phyloP scores from a whole-genome alignment of 2,329 filamentous ascomycete species.

The Botrytis byssoidea region DNA sequence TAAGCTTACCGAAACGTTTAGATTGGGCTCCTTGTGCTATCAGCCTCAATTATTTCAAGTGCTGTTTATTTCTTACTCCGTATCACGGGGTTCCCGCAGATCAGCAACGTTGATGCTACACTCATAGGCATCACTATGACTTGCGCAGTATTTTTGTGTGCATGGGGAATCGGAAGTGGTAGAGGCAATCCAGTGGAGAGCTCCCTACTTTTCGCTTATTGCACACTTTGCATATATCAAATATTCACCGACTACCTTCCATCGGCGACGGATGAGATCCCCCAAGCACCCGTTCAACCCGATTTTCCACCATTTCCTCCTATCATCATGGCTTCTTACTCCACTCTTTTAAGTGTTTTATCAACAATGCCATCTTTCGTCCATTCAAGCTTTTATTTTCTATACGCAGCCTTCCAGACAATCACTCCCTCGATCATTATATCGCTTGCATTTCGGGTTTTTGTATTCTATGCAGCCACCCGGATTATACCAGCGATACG shows the following conservation, averaged over 20 bases:
- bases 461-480: slow-evolving; percentile 93
- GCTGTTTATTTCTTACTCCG: slow-evolving; percentile 96
- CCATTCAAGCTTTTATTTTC: slow-evolving; percentile 78
- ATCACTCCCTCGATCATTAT: slow-evolving; percentile 96
- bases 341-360: slow-evolving; percentile 80
- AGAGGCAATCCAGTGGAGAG: slow-evolving; percentile 94
- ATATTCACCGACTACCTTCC: slow-evolving; percentile 98
- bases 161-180: slow-evolving; percentile 90
- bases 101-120: slow-evolving; percentile 87
- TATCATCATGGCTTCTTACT: slow-evolving; percentile 98
- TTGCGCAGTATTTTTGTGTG: slow-evolving; percentile 86
- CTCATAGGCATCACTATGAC: slow-evolving; percentile 92
- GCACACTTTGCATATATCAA: slow-evolving; percentile 98
- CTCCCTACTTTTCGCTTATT: slow-evolving; percentile 91
- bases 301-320: slow-evolving; percentile 95
- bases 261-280: slow-evolving; percentile 55
- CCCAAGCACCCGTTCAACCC: slow-evolving; percentile 61
- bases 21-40: slow-evolving; percentile 85
- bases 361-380: slow-evolving; percentile 80
- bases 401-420: slow-evolving; percentile 89
- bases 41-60: slow-evolving; percentile 87
- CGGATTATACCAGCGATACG: slow-evolving; percentile 93
- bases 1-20: slow-evolving; percentile 41
- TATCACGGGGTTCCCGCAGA: slow-evolving; percentile 88
- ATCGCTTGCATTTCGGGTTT: slow-evolving; percentile 86